Conservation (phyloP, 768 basidiomycete genomes). For the Termitomyces sp. region DNA sequence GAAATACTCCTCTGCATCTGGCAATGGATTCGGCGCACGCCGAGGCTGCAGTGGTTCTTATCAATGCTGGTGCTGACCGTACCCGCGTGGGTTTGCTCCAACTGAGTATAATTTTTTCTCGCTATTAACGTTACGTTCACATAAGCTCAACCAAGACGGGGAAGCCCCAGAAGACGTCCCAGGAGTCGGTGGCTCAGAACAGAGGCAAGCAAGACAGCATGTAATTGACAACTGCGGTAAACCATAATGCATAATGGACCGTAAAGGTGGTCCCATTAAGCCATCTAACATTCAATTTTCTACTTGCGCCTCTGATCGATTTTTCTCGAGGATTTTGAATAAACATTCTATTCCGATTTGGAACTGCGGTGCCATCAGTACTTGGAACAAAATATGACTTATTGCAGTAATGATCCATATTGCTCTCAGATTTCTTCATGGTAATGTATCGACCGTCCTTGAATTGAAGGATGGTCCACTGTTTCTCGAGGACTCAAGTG, state of each 20-base stretch:
- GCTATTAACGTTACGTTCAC: constrained; percentile 15
- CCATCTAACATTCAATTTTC: not conserved
- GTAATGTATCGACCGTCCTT: too few relatives aligned
- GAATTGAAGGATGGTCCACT: too few relatives aligned
- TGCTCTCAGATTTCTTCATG: too few relatives aligned
- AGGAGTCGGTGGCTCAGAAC: constrained; percentile 89
- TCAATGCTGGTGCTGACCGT: constrained; percentile 95
- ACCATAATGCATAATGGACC: constrained; percentile 36
- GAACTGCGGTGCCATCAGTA: not conserved
- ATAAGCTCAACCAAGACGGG: constrained; percentile 78
- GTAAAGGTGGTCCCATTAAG: not conserved
- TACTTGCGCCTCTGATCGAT: not conserved
- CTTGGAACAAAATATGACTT: not conserved
- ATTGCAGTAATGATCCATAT: too few relatives aligned
- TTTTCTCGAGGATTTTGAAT: not conserved
- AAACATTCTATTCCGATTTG: too few relatives aligned
- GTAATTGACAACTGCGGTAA: constrained; percentile 72
- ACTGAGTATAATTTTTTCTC: constrained; percentile 12
- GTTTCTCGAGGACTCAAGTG: too few relatives aligned
- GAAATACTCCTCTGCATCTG: constrained; percentile 94
- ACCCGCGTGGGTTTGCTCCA: constrained; percentile 57
- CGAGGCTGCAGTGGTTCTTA: constrained; percentile 83
- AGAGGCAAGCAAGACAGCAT: constrained; percentile 74
- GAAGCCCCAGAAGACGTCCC: constrained; percentile 85
- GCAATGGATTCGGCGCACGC: constrained; percentile 97